Percentiles rank a stretch among this genome's conserved stretches.
Evolutionary conservation across 176 grass and related monocot genomes (phyloP).

Genomic region (Areca catechu): DNA sequence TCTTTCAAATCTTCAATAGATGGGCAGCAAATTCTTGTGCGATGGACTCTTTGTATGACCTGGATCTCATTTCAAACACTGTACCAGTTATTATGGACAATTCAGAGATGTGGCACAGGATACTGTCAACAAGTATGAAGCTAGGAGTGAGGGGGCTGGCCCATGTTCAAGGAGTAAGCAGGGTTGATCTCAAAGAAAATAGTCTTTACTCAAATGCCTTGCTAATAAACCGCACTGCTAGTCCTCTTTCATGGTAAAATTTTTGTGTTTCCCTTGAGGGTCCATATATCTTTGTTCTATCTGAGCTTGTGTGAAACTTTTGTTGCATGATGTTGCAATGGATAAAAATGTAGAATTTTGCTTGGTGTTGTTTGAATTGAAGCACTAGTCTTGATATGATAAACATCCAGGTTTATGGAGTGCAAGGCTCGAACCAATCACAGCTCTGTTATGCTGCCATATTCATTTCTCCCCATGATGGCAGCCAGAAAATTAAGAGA

Average conservation of each 20-base stretch:
- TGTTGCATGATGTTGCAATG: background rate
- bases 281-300: no score
- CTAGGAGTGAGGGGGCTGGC: constrained; percentile 51
- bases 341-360: constrained; percentile 8
- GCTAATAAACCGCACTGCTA: constrained; percentile 84
- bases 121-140: constrained; percentile 68
- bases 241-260: constrained; percentile 83
- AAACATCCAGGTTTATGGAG: constrained; percentile 96
- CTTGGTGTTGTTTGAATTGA: constrained; percentile 23
- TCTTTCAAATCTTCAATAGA: constrained; percentile 13
- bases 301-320: background rate
- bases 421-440: constrained; percentile 80
- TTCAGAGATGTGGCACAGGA: constrained; percentile 50
- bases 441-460: constrained; percentile 72
- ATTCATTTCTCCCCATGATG: constrained; percentile 78
- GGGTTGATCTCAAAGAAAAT: constrained; percentile 67
- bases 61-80: constrained; percentile 66
- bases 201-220: constrained; percentile 53
- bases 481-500: constrained; percentile 63
- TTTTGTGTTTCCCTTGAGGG: background rate
- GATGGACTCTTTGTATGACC: constrained; percentile 85
- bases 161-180: constrained; percentile 57
- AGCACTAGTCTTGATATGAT: constrained; percentile 43
- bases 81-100: constrained; percentile 78
- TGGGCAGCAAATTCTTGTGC: constrained; percentile 65